Evolutionary conservation across 2,329 filamentous ascomycete genomes (phyloP).

Genomic region (Orbilia oligospora): DNA sequence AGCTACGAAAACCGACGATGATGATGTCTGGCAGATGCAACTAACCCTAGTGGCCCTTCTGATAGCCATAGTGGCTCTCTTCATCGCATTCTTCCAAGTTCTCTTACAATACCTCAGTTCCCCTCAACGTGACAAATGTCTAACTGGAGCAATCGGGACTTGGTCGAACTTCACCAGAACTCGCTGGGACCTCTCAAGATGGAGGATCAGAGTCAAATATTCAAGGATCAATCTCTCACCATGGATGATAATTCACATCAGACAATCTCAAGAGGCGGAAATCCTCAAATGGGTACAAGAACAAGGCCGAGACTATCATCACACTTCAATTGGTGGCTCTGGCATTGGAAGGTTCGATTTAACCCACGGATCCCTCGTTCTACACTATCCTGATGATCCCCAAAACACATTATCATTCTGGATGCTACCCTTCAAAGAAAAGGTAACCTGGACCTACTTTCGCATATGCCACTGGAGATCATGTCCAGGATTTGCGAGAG

Average conservation of each 20-base stretch:
- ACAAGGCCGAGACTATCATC: not conserved
- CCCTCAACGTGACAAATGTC: conserved; percentile 30
- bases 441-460: conserved; percentile 30
- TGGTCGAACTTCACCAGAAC: conserved; percentile 36
- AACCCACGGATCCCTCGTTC: conserved; percentile 10
- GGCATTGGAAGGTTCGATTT: conserved; percentile 21
- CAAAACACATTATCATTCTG: not conserved
- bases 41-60: not conserved
- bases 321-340: conserved; percentile 19
- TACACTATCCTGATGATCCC: not conserved
- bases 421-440: not conserved
- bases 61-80: not conserved
- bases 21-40: conserved; percentile 4
- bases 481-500: conserved; percentile 25
- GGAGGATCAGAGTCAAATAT: conserved; percentile 32
- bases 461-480: not conserved
- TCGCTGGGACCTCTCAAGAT: conserved; percentile 27
- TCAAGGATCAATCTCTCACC: conserved; percentile 15
- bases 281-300: conserved; percentile 24
- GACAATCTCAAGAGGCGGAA: conserved; percentile 19
- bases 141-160: conserved; percentile 21
- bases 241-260: conserved; percentile 4
- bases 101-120: conserved; percentile 1
- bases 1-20: not conserved
- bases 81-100: not conserved